These are phyloP conservation scores for Phytophthora fragariaefolia DNA, from an alignment of 352 stramenopile genomes.

Conservation along the genomic window DNA sequence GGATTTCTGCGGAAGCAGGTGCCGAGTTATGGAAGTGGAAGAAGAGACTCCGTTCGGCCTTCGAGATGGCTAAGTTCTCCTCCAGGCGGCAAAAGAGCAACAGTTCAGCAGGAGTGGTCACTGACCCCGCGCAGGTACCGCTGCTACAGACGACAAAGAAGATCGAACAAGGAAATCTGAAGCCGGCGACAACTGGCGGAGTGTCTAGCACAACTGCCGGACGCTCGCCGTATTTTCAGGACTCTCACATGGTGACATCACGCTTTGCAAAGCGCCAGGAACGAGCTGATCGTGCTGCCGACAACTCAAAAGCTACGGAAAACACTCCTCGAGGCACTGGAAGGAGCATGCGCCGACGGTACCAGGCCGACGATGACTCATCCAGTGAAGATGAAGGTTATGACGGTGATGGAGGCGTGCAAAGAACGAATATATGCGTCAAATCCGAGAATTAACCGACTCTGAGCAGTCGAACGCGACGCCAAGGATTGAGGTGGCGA, in stretches of 20 bases:
- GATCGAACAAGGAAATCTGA: not conserved
- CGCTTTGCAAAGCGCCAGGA: not conserved
- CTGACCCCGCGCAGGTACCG: not conserved
- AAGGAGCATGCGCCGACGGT: not conserved
- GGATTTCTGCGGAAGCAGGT: not conserved
- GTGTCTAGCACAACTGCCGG: not conserved
- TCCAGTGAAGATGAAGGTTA: no score
- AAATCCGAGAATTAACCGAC: not conserved
- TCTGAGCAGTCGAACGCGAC: not conserved
- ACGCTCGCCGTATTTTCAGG: slow-evolving; percentile 9
- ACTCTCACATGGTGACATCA: slow-evolving; percentile 11
- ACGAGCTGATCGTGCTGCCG: not conserved
- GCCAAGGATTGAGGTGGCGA: not conserved
- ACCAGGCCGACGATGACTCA: not conserved
- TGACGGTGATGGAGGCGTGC: not conserved
- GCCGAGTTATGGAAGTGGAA: slow-evolving; percentile 8
- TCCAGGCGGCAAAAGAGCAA: not conserved
- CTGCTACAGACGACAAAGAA: not conserved
- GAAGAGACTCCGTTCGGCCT: slow-evolving; percentile 4
- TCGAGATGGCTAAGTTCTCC: not conserved
- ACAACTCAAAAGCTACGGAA: not conserved
- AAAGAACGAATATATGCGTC: not conserved
- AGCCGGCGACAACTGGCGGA: not conserved
- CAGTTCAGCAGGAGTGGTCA: not conserved
- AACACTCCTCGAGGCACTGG: not conserved